Evolutionary conservation across 2,329 filamentous ascomycete genomes (phyloP).

Genomic region (Ceratocystis harringtonii): DNA sequence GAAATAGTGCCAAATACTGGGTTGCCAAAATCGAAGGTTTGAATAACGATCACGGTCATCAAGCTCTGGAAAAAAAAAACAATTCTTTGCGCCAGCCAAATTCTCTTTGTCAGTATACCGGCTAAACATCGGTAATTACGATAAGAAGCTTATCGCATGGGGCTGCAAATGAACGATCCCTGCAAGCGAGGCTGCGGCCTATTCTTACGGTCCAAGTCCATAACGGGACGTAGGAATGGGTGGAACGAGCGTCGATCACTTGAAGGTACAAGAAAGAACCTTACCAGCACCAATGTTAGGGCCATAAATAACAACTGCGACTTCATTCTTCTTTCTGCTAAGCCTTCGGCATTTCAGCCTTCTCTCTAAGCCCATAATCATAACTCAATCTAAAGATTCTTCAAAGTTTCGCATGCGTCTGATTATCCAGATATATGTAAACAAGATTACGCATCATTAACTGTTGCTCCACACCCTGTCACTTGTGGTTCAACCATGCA

Average conservation of each 20-base stretch:
- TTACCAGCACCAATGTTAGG: neutral
- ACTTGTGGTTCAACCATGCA: conserved; percentile 5
- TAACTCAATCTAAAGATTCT: neutral
- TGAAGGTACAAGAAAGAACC: neutral
- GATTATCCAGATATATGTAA: neutral
- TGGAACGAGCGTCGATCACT: conserved; percentile 5
- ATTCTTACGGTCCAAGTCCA: neutral
- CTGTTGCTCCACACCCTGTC: neutral
- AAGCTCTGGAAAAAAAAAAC: conserved; percentile 4
- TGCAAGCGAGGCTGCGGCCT: conserved; percentile 16
- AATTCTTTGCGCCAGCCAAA: conserved; percentile 9
- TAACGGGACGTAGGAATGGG: conserved; percentile 1
- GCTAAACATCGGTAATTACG: conserved; percentile 7
- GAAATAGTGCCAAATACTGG: neutral
- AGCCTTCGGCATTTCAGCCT: neutral
- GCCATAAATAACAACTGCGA: neutral
- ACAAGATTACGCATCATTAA: neutral
- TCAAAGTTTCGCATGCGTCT: neutral
- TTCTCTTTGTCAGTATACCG: conserved; percentile 5
- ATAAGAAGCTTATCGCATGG: conserved; percentile 14
- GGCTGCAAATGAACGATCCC: conserved; percentile 4
- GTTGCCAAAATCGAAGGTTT: no score
- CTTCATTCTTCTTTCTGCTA: neutral
- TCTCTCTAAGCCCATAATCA: neutral
- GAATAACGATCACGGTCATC: no score